phyloP scores from a whole-genome alignment of 2,329 filamentous ascomycete species.

The Fusarium sp. region DNA sequence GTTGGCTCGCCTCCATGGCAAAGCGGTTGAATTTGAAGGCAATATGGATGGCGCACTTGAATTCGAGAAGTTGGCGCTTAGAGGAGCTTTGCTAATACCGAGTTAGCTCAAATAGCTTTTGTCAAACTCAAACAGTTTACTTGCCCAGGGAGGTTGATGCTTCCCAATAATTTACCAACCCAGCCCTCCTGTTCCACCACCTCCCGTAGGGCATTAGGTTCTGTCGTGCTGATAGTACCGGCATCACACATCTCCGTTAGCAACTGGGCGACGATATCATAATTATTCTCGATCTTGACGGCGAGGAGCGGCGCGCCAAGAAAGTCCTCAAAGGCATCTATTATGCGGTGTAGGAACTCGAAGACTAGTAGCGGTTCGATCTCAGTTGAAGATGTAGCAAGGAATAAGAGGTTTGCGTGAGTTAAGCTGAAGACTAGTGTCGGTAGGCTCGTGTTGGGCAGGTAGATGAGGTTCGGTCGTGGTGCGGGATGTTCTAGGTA shows the following conservation, averaged over 20 bases:
- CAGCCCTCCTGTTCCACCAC: constrained; percentile 92
- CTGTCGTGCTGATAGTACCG: constrained; percentile 89
- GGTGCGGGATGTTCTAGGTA: constrained; percentile 88
- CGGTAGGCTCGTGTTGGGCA: constrained; percentile 85
- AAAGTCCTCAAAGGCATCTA: constrained; percentile 95
- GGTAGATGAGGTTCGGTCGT: constrained; percentile 88
- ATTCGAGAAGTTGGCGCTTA: constrained; percentile 58
- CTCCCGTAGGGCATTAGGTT: constrained; percentile 92
- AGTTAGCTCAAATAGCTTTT: constrained; percentile 24
- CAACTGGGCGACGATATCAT: constrained; percentile 94
- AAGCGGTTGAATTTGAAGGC: constrained; percentile 65
- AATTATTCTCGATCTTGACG: constrained; percentile 88
- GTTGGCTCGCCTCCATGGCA: constrained; percentile 93
- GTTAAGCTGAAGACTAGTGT: constrained; percentile 89
- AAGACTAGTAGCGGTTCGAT: constrained; percentile 90
- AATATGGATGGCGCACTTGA: constrained; percentile 59
- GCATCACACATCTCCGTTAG: constrained; percentile 97
- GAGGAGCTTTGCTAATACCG: constrained; percentile 58
- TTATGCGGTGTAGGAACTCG: constrained; percentile 93
- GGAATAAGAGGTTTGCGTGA: constrained; percentile 90
- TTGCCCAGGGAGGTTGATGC: constrained; percentile 85
- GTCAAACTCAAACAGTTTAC: constrained; percentile 26
- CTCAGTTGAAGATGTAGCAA: constrained; percentile 88
- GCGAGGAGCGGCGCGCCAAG: constrained; percentile 89
- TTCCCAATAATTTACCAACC: constrained; percentile 89